phyloP scores from a whole-genome alignment of 257 asterid genomes.

The Apocynum venetum region DNA sequence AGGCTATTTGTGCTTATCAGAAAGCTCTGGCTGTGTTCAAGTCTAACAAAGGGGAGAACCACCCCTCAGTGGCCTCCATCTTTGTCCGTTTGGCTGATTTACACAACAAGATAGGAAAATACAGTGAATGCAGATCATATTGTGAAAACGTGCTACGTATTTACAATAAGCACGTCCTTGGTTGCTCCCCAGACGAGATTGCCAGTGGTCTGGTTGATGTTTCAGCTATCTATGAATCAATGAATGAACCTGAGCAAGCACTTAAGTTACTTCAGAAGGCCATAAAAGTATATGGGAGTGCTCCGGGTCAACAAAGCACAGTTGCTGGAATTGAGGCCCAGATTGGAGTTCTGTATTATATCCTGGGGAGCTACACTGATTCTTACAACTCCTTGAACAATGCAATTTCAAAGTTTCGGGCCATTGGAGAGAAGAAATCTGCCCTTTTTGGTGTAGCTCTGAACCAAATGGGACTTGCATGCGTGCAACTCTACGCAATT shows the following conservation, averaged over 20 bases:
- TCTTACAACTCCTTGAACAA: slow-evolving; percentile 34
- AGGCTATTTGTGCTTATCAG: slow-evolving; percentile 74
- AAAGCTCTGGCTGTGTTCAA: slow-evolving; percentile 62
- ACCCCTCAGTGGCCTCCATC: slow-evolving; percentile 69
- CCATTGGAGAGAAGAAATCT: slow-evolving; percentile 35
- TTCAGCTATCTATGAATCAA: slow-evolving; percentile 43
- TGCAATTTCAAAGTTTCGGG: slow-evolving; percentile 38
- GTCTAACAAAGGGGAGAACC: slow-evolving; percentile 67
- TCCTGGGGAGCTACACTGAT: slow-evolving; percentile 32
- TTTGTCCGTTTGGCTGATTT: slow-evolving; percentile 76
- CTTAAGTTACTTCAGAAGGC: slow-evolving; percentile 35
- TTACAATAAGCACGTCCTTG: slow-evolving; percentile 49
- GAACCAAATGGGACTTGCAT: slow-evolving; percentile 46
- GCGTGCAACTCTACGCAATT: slow-evolving; percentile 38
- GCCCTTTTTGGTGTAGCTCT: slow-evolving; percentile 39
- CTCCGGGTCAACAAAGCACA: slow-evolving; percentile 34
- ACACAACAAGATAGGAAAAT: slow-evolving; percentile 75
- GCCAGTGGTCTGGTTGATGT: slow-evolving; percentile 64
- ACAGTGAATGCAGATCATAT: slow-evolving; percentile 59
- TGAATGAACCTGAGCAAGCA: slow-evolving; percentile 40
- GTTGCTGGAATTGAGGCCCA: slow-evolving; percentile 46
- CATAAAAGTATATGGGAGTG: slow-evolving; percentile 31
- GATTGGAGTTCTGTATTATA: slow-evolving; percentile 43
- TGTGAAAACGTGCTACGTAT: slow-evolving; percentile 72
- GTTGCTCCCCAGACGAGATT: slow-evolving; percentile 56